Conservation (phyloP, 2,329 filamentous ascomycete genomes). For the Blastomyces gilchristii region DNA sequence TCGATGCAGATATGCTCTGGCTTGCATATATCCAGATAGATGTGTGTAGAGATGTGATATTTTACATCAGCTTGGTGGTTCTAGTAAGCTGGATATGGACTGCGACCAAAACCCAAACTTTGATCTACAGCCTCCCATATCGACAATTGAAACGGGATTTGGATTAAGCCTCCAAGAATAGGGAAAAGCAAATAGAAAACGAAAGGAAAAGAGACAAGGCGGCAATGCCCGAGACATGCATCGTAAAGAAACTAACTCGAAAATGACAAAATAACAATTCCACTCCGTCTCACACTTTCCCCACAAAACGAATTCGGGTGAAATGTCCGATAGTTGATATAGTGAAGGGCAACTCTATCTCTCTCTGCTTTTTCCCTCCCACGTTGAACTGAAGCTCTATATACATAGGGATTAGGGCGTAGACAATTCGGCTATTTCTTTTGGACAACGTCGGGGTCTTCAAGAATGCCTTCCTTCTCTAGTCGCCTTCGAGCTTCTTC, state of each 20-base stretch:
- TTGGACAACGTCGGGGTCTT: conserved; percentile 56
- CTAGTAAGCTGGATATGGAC: not conserved
- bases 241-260: conserved; percentile 2
- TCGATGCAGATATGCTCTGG: not conserved
- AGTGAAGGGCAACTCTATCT: not conserved
- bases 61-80: conserved; percentile 5
- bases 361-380: not conserved
- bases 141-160: not conserved
- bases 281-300: not conserved
- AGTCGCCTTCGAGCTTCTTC: conserved; percentile 92
- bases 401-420: conserved; percentile 25
- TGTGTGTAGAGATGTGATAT: not conserved
- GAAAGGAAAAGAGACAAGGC: not conserved
- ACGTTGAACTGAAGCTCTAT: conserved; percentile 21
- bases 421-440: conserved; percentile 39
- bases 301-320: not conserved
- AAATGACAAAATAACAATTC: not conserved
- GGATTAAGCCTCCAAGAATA: not conserved
- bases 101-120: not conserved
- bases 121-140: not conserved
- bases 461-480: conserved; percentile 88
- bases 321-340: not conserved
- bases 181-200: not conserved
- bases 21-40: not conserved
- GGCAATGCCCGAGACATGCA: not conserved